Conservation (phyloP, 768 basidiomycete genomes). For the Kwoniella dendrophila region DNA sequence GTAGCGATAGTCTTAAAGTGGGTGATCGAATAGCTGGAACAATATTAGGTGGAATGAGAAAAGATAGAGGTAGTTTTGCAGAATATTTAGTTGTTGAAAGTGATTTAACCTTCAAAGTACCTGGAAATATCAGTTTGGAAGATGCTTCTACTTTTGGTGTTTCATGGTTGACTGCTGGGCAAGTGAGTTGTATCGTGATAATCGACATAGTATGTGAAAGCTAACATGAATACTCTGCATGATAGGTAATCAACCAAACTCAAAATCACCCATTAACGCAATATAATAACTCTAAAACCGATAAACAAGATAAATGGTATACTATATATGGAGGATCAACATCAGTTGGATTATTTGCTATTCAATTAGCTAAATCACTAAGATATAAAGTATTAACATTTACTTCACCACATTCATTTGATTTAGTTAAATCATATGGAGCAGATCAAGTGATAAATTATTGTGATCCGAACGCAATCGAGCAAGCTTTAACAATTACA, state of each 20-base stretch:
- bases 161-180: constrained; percentile 40
- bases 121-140: constrained; percentile 22
- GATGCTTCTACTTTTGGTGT: constrained; percentile 40
- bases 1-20: constrained; percentile 17
- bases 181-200: constrained; percentile 20
- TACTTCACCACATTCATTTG: constrained; percentile 56
- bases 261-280: constrained; percentile 8
- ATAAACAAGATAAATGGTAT: constrained; percentile 22
- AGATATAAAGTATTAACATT: constrained; percentile 56
- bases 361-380: constrained; percentile 40
- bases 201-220: not conserved
- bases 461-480: constrained; percentile 35
- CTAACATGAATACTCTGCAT: not conserved
- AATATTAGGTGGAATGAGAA: constrained; percentile 39
- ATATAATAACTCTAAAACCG: too few relatives aligned
- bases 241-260: constrained; percentile 4
- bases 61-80: constrained; percentile 34
- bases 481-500: constrained; percentile 43
- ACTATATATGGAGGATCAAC: constrained; percentile 53
- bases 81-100: constrained; percentile 36
- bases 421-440: constrained; percentile 56
- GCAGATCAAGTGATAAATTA: constrained; percentile 60
- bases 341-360: constrained; percentile 56
- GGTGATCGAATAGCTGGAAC: constrained; percentile 41
- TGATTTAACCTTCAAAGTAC: constrained; percentile 38